These are phyloP conservation scores for Psidium guajava DNA, from an alignment of 345 rosid genomes.

Conservation along the genomic window DNA sequence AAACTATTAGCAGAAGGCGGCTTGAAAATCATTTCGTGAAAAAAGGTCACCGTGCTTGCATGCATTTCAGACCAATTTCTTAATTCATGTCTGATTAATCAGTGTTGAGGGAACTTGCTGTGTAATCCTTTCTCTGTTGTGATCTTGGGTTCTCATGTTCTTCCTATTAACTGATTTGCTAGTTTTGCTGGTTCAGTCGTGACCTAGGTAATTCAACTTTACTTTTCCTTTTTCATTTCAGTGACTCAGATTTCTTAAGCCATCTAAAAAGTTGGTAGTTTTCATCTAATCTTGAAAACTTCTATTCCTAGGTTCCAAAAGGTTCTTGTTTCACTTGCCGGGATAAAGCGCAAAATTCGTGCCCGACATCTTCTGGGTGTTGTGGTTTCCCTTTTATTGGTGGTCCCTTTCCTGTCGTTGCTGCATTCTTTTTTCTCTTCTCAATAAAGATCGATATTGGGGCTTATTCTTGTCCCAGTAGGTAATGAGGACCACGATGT, in stretches of 20 bases:
- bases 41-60: not conserved
- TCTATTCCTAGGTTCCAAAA: not conserved
- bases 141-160: not conserved
- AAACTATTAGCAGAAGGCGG: not conserved
- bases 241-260: not conserved
- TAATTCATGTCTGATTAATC: not conserved
- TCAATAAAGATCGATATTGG: not conserved
- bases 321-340: not conserved
- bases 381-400: not conserved
- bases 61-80: not conserved
- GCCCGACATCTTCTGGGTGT: not conserved
- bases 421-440: not conserved
- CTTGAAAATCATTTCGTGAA: not conserved
- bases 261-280: not conserved
- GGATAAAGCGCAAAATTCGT: not conserved
- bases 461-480: not conserved
- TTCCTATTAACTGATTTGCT: not conserved
- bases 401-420: not conserved
- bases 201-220: not conserved
- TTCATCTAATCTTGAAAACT: not conserved
- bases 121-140: not conserved
- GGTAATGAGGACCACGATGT: not conserved
- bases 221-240: not conserved
- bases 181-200: not conserved
- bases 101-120: not conserved